Evolutionary conservation across 352 stramenopile species (phyloP), one percentile per base, ranked within the genome.

Genomic region (Phytophthora europaea): DNA sequence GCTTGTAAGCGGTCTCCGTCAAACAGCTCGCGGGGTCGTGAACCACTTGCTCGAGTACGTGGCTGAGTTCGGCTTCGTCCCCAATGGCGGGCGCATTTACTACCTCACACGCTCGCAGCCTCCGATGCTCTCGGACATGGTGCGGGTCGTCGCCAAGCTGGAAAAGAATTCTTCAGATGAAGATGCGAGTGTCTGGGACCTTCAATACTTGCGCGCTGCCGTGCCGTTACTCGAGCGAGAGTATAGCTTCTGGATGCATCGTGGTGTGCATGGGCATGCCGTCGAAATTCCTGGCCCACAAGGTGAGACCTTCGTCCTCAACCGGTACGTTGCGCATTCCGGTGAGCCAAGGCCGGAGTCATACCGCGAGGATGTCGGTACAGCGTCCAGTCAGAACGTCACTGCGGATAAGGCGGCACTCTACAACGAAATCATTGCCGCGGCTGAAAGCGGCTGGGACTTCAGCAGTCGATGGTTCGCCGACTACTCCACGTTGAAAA

Each of bases 81-180:
- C 94, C 15, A 98, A 98, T 61, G 94, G 94, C 13, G 91, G 87
- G 6, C 88, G 94, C 4, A 76, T 97, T 36, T 98, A 98, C 81
- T 98, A 98, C 71, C 74, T 97, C 16, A 91, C 89, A 38, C 89
- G 94, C 9, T 96, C 85, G 36, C 94, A 98, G 77, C 94, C 94
- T 15, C 94, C 93, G 10, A 85, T 98, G 78, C 90, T 98, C n/a
- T 94, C 87, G 4, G 86, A 95, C 26, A 97, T 97, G 90, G 87
- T 97, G 18, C 47, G 72, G 10, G 50, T 94, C 12, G 76, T 94
- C 13, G 82, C 82, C 6, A 67, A 65, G 23, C 8, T 70, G 38
- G 38, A 16, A 16, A 16, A 18, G 1, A n/a, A n/a, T 23, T 20
- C 20, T 5, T 47, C 69, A 0, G 80, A 90, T 22, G 73, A 72